Evolutionary conservation across 495 filamentous ascomycete genomes (phyloP).

Genomic region (Tuber melanosporum): DNA sequence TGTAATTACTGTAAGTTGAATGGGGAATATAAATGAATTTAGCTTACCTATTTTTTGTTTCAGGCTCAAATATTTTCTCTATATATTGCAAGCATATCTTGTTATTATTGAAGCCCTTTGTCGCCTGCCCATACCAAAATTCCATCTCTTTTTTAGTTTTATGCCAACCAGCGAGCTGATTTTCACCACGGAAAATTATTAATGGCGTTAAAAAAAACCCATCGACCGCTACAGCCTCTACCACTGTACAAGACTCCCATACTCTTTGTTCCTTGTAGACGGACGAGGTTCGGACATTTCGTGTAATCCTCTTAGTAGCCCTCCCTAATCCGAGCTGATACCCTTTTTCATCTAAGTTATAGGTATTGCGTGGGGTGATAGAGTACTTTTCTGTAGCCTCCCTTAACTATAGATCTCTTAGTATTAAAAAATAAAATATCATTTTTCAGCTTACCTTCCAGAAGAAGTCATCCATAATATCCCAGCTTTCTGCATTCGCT

Average conservation of each 20-base stretch:
- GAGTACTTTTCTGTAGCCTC: background rate
- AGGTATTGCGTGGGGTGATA: background rate
- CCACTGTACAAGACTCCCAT: conserved; percentile 6
- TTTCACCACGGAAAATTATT: conserved; percentile 11
- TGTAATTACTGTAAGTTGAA: too few species aligned
- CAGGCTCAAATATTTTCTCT: conserved; percentile 13
- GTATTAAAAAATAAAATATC: background rate
- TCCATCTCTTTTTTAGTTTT: background rate
- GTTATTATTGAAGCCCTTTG: conserved; percentile 10
- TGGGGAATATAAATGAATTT: too few species aligned
- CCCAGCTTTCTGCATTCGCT: conserved; percentile 11
- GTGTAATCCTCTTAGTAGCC: background rate
- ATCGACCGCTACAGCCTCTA: conserved; percentile 9
- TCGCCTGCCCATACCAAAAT: conserved; percentile 9
- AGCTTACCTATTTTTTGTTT: conserved; percentile 2
- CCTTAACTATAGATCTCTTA: background rate
- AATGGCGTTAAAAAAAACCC: conserved; percentile 7
- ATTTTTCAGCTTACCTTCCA: background rate
- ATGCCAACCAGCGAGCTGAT: conserved; percentile 9
- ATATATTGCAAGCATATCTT: conserved; percentile 11
- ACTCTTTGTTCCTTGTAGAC: background rate
- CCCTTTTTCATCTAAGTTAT: background rate
- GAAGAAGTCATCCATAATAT: conserved; percentile 19
- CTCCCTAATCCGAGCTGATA: background rate
- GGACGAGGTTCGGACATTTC: background rate